Evolutionary conservation across 306 rosid species (phyloP).

Genomic region (Cicer chorassanicum): DNA sequence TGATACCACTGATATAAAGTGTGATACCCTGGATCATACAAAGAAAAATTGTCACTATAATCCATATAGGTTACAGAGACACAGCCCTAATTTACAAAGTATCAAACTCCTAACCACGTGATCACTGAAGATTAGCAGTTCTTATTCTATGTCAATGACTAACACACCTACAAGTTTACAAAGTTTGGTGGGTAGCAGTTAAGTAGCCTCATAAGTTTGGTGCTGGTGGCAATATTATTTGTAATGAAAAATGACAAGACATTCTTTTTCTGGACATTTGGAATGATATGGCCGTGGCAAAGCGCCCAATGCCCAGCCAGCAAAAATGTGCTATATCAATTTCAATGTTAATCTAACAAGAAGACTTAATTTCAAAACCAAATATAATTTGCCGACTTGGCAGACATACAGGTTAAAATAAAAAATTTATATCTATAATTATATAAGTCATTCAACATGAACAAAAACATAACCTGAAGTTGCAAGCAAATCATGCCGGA

Average conservation of each 20-base stretch:
- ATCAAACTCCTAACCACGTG: slow-evolving; percentile 1
- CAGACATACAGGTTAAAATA: background rate
- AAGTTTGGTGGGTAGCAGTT: background rate
- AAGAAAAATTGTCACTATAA: background rate
- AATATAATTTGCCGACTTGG: slow-evolving; percentile 4
- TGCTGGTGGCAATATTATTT: background rate
- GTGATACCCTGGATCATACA: slow-evolving; percentile 76
- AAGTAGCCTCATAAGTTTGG: slow-evolving; percentile 4
- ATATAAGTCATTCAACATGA: slow-evolving; percentile 39
- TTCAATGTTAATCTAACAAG: slow-evolving; percentile 6
- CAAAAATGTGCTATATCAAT: background rate
- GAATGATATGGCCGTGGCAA: background rate
- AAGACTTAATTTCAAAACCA: slow-evolving; percentile 11
- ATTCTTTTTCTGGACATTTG: slow-evolving; percentile 2
- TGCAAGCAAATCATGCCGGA: slow-evolving; percentile 81
- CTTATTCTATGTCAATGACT: slow-evolving; percentile 7
- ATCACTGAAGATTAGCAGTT: slow-evolving; percentile 2
- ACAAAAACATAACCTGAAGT: slow-evolving; percentile 71
- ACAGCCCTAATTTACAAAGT: slow-evolving; percentile 8
- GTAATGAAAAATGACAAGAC: background rate
- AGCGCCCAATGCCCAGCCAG: background rate
- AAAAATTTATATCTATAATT: slow-evolving; percentile 23
- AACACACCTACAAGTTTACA: background rate
- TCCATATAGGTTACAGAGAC: slow-evolving; percentile 5
- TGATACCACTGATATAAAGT: slow-evolving; percentile 89